Conservation (phyloP, 2,329 filamentous ascomycete species). For the Exophiala viscosa region DNA sequence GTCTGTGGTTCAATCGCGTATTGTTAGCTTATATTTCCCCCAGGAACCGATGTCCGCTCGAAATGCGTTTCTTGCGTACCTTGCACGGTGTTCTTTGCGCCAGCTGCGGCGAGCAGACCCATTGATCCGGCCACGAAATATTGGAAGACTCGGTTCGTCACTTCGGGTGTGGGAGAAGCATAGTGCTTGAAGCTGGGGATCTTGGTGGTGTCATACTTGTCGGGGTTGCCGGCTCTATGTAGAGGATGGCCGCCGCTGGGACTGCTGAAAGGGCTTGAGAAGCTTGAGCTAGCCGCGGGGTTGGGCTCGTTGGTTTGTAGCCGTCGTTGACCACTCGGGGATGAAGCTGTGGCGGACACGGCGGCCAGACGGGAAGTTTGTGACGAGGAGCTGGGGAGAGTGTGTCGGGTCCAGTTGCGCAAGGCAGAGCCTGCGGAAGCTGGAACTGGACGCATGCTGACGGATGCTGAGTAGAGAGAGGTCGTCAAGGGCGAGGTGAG, state of each 20-base stretch:
- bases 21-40: constrained; percentile 11
- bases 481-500: constrained; percentile 9
- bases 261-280: constrained; percentile 53
- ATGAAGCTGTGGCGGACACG: constrained; percentile 31
- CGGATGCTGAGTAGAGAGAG: constrained; percentile 21
- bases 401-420: constrained; percentile 53
- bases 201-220: constrained; percentile 55
- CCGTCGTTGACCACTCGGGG: constrained; percentile 35
- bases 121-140: constrained; percentile 99
- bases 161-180: constrained; percentile 64
- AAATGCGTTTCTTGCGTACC: constrained; percentile 57
- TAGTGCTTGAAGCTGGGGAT: constrained; percentile 91
- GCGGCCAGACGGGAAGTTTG: constrained; percentile 42
- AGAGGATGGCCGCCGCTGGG: neutral
- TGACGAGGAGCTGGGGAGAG: constrained; percentile 35
- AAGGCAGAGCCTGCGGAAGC: constrained; percentile 66
- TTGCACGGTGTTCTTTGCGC: constrained; percentile 96
- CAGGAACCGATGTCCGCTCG: neutral
- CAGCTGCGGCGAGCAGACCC: constrained; percentile 85
- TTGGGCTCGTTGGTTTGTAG: constrained; percentile 35
- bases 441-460: constrained; percentile 65
- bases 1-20: constrained; percentile 55
- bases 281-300: constrained; percentile 39
- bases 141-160: constrained; percentile 78
- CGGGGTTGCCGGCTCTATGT: neutral